Evolutionary conservation across 2,329 filamentous ascomycete species (phyloP).

Genomic region (Pseudonectria foliicola): DNA sequence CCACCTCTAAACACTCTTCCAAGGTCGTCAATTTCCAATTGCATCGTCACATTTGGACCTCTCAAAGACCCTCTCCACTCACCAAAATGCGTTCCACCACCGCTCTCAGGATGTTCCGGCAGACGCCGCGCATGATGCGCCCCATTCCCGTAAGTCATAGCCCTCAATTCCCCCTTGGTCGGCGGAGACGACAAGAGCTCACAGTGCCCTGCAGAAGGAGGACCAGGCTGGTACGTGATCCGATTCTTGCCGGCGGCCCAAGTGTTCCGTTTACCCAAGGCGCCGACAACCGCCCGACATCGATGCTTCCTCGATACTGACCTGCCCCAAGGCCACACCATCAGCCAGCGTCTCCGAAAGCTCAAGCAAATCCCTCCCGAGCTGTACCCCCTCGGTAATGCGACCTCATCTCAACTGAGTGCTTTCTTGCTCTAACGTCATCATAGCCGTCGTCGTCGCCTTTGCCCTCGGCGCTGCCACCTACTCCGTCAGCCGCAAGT

Average conservation of each 20-base stretch:
- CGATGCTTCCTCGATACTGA: constrained; percentile 6
- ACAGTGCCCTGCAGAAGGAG: constrained; percentile 46
- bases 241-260: constrained; percentile 2
- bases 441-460: constrained; percentile 72
- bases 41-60: constrained; percentile 23
- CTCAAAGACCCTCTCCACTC: constrained; percentile 23
- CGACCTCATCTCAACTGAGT: constrained; percentile 11
- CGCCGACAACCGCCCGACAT: not conserved
- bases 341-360: constrained; percentile 88
- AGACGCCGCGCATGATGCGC: constrained; percentile 59
- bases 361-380: constrained; percentile 88
- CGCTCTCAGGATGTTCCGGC: constrained; percentile 60
- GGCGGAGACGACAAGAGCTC: constrained; percentile 16
- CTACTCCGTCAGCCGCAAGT: constrained; percentile 79
- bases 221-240: constrained; percentile 57
- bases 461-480: constrained; percentile 74
- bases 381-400: constrained; percentile 83
- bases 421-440: constrained; percentile 18
- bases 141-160: constrained; percentile 59
- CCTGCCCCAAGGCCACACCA: constrained; percentile 69
- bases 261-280: too few relatives aligned
- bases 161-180: not conserved
- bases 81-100: constrained; percentile 59
- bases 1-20: constrained; percentile 24
- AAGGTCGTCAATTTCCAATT: constrained; percentile 26